These are phyloP conservation scores for Inga oerstediana DNA, from an alignment of 306 rosid species.

Conservation along the genomic window DNA sequence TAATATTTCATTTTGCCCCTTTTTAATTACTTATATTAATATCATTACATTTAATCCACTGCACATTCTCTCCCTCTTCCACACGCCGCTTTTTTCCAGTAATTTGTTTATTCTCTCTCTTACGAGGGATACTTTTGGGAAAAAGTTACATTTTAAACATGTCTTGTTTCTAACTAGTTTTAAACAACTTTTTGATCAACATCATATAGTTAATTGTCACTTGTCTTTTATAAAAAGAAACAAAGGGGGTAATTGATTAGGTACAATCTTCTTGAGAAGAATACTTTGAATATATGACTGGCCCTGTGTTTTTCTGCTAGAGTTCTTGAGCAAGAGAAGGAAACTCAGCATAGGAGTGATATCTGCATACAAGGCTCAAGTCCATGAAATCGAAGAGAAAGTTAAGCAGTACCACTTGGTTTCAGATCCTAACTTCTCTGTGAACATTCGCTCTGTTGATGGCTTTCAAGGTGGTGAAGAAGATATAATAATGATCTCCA, in stretches of 20 bases:
- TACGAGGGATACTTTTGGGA: too few species aligned
- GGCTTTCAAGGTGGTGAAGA: slow-evolving; percentile 81
- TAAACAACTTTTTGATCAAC: too few species aligned
- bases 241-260: not conserved
- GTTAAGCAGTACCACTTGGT: slow-evolving; percentile 29
- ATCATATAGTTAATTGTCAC: too few species aligned
- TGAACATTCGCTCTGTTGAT: slow-evolving; percentile 60
- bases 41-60: too few species aligned
- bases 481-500: slow-evolving; percentile 53
- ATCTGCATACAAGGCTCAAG: slow-evolving; percentile 69
- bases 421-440: slow-evolving; percentile 35
- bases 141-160: too few species aligned
- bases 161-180: too few species aligned
- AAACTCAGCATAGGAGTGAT: slow-evolving; percentile 65
- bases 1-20: too few species aligned
- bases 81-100: too few species aligned
- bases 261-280: not conserved
- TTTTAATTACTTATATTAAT: too few species aligned
- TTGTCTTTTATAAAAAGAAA: too few species aligned
- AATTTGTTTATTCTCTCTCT: too few species aligned
- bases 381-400: slow-evolving; percentile 49
- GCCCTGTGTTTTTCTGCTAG: slow-evolving; percentile 21
- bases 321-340: slow-evolving; percentile 33
- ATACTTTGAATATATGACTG: not conserved
- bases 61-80: too few species aligned